phyloP scores from a whole-genome alignment of 2,329 filamentous ascomycete genomes.

The Fusarium sterilihyphosum region DNA sequence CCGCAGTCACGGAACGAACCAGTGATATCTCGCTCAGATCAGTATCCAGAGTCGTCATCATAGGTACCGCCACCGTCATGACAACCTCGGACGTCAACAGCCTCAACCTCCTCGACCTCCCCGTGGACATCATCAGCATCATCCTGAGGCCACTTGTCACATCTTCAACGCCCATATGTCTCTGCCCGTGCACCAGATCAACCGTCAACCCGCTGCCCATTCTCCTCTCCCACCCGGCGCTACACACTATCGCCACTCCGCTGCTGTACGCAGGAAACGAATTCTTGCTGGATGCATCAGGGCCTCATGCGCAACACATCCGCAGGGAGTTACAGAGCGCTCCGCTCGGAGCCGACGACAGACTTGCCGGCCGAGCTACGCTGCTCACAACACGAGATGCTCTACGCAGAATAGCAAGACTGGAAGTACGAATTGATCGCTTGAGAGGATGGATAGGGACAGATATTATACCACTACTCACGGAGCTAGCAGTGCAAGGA shows the following conservation, averaged over 20 bases:
- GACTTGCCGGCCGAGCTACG: conserved; percentile 12
- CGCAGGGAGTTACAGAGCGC: conserved; percentile 36
- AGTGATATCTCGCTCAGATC: background rate
- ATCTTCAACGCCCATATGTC: conserved; percentile 32
- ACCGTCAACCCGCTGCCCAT: conserved; percentile 42
- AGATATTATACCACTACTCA: conserved; percentile 43
- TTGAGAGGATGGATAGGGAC: conserved; percentile 47
- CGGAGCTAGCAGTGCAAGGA: conserved; percentile 47
- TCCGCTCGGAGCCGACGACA: conserved; percentile 26
- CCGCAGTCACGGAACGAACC: background rate
- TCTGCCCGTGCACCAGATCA: conserved; percentile 44
- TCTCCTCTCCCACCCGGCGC: conserved; percentile 47
- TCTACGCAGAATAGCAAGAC: conserved; percentile 40
- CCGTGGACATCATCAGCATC: conserved; percentile 47
- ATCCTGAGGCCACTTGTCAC: conserved; percentile 46
- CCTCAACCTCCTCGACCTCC: conserved; percentile 48
- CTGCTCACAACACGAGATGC: conserved; percentile 40
- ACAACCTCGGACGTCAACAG: conserved; percentile 5
- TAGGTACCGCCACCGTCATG: conserved; percentile 10
- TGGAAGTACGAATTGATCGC: conserved; percentile 45
- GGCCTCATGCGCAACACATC: conserved; percentile 43
- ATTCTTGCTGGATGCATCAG: conserved; percentile 45
- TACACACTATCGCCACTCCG: conserved; percentile 47
- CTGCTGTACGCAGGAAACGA: conserved; percentile 47
- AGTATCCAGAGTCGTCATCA: conserved; percentile 1